phyloP scores from a whole-genome alignment of 2,329 filamentous ascomycete species.

The Pochonia chlamydosporia region DNA sequence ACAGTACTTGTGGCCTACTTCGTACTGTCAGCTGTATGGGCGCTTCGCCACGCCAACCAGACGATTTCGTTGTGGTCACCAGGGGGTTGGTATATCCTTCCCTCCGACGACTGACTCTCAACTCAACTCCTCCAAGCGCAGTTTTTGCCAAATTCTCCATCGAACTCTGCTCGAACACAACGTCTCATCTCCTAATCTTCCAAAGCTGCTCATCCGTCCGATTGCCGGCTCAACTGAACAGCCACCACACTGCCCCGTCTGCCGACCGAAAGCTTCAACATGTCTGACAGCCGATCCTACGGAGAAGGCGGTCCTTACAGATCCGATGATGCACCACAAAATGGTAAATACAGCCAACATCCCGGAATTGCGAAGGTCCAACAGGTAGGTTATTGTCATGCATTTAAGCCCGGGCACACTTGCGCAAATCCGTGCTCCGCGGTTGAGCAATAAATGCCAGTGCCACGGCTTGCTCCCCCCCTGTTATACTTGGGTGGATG shows the following conservation, averaged over 20 bases:
- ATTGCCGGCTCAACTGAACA: background rate
- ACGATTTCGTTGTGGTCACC: background rate
- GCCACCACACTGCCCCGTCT: conserved; percentile 14
- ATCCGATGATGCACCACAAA: conserved; percentile 6
- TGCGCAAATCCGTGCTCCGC: too few species aligned
- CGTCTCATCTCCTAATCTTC: conserved; percentile 14
- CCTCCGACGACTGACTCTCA: conserved; percentile 7
- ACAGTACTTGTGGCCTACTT: too few species aligned
- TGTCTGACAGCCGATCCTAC: conserved; percentile 10
- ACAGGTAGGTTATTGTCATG: conserved; percentile 1
- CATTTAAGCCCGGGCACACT: too few species aligned
- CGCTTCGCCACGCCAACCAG: conserved; percentile 23
- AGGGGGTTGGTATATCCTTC: conserved; percentile 9
- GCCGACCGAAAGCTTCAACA: conserved; percentile 8
- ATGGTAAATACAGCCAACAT: too few species aligned
- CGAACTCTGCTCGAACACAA: conserved; percentile 5
- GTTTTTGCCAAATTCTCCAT: too few species aligned
- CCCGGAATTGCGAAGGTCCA: conserved; percentile 7
- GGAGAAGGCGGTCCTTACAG: conserved; percentile 5
- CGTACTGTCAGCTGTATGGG: conserved; percentile 25
- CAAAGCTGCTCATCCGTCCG: background rate
- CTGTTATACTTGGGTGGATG: background rate
- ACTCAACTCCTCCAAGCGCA: too few species aligned
- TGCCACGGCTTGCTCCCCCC: too few species aligned
- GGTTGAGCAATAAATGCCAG: too few species aligned